Evolutionary conservation across 371 early-diverging fungal genomes (phyloP).

Genomic region (Lichtheimia ramosa): DNA sequence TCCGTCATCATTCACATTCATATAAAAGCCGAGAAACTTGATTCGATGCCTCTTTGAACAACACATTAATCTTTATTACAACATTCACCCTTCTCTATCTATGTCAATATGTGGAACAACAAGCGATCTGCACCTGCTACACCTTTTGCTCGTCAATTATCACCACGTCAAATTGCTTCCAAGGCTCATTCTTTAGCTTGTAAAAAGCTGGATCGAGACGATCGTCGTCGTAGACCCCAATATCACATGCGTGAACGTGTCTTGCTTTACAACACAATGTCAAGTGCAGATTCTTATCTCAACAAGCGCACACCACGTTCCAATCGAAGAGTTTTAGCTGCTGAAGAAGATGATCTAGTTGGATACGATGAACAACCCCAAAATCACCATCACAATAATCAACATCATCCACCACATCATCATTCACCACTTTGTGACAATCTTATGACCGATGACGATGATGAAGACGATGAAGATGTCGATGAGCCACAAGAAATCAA

Average conservation of each 20-base stretch:
- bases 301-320: conserved; percentile 38
- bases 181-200: conserved; percentile 38
- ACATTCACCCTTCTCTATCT: conserved; percentile 1
- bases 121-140: conserved; percentile 10
- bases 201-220: conserved; percentile 49
- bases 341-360: conserved; percentile 40
- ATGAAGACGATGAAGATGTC: background rate
- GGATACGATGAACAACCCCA: conserved; percentile 7
- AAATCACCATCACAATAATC: conserved; percentile 3
- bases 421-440: conserved; percentile 2
- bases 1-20: background rate
- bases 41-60: background rate
- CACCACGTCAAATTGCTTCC: conserved; percentile 49
- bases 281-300: conserved; percentile 40
- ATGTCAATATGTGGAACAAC: conserved; percentile 12
- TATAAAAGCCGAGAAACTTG: conserved; percentile 1
- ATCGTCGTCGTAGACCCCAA: conserved; percentile 30
- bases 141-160: conserved; percentile 18
- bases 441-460: conserved; percentile 2
- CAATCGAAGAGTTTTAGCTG: conserved; percentile 45
- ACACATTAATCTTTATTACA: background rate
- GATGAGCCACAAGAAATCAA: background rate
- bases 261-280: conserved; percentile 36
- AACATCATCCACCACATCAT: conserved; percentile 8
- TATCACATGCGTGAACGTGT: conserved; percentile 44